Percentiles rank a stretch among this genome's conserved stretches.
phyloP scores from a whole-genome alignment of 306 rosid genomes.

The Quercus mongolica region DNA sequence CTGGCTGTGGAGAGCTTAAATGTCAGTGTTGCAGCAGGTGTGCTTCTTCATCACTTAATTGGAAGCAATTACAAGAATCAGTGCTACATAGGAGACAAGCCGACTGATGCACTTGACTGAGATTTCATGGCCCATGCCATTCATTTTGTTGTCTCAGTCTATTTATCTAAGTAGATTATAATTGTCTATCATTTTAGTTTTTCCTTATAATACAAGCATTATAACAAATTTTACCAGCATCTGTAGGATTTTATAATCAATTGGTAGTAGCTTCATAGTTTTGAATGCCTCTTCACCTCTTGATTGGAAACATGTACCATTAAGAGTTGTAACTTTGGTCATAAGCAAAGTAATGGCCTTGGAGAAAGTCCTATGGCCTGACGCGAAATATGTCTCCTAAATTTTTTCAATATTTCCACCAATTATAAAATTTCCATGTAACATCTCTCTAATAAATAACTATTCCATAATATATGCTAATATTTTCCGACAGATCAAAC shows the following conservation, averaged over 20 bases:
- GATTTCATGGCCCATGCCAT: conserved; percentile 2
- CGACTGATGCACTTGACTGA: conserved; percentile 29
- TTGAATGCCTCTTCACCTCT: not conserved
- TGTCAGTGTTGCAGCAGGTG: conserved; percentile 98
- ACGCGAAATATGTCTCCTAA: not conserved
- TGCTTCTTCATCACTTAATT: conserved; percentile 82
- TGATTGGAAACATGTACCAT: not conserved
- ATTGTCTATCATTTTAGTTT: not conserved
- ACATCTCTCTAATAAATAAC: not conserved
- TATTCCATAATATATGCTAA: not conserved
- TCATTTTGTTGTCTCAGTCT: not conserved
- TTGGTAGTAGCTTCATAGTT: not conserved
- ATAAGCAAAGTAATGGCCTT: not conserved
- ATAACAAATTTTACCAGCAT: not conserved
- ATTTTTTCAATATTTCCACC: not conserved
- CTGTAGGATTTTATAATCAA: not conserved
- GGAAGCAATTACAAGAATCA: conserved; percentile 43
- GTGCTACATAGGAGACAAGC: conserved; percentile 12
- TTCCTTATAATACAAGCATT: not conserved
- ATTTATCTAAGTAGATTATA: not conserved
- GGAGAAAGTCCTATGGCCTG: not conserved
- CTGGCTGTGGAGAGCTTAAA: conserved; percentile 97
- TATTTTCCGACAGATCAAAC: not conserved
- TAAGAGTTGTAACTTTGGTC: not conserved
- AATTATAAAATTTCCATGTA: not conserved